Conservation (phyloP, 1,284 basidiomycete genomes). For the Microbotryum silenes-acaulis region DNA sequence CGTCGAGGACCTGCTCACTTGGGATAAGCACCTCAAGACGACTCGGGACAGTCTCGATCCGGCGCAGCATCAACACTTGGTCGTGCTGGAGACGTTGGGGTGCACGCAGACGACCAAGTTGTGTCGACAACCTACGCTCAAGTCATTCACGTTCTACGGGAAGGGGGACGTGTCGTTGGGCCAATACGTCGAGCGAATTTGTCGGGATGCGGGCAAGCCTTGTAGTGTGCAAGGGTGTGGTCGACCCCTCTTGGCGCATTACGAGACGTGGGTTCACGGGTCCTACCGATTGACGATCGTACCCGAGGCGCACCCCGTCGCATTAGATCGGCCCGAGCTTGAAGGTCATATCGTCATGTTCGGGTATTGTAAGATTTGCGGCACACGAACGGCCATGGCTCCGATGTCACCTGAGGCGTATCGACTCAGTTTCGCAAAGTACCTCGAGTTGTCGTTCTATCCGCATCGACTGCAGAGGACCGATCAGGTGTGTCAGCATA, state of each 20-base stretch:
- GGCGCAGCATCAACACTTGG: slow-evolving; percentile 86
- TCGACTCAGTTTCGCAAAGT: slow-evolving; percentile 69
- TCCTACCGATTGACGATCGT: slow-evolving; percentile 42
- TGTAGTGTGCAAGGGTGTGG: slow-evolving; percentile 80
- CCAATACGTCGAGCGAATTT: slow-evolving; percentile 77
- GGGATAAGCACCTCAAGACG: slow-evolving; percentile 83
- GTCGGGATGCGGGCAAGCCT: slow-evolving; percentile 56
- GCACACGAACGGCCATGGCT: slow-evolving; percentile 55
- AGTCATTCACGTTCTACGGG: slow-evolving; percentile 81
- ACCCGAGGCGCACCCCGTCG: slow-evolving; percentile 33
- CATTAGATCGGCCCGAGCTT: neutral
- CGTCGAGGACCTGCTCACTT: slow-evolving; percentile 73
- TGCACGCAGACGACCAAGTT: slow-evolving; percentile 50
- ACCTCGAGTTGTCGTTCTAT: slow-evolving; percentile 85
- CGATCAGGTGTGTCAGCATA: slow-evolving; percentile 76
- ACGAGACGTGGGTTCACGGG: slow-evolving; percentile 81
- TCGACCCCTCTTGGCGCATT: slow-evolving; percentile 72
- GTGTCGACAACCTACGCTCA: slow-evolving; percentile 47
- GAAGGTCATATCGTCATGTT: slow-evolving; percentile 65
- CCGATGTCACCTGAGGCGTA: slow-evolving; percentile 88
- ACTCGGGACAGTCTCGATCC: slow-evolving; percentile 76
- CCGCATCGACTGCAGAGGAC: slow-evolving; percentile 73
- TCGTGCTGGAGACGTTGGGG: slow-evolving; percentile 63
- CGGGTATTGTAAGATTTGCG: slow-evolving; percentile 80
- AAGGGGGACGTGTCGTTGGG: slow-evolving; percentile 86